Conservation (phyloP, 768 basidiomycete genomes). For the Lactifluus piperatus region DNA sequence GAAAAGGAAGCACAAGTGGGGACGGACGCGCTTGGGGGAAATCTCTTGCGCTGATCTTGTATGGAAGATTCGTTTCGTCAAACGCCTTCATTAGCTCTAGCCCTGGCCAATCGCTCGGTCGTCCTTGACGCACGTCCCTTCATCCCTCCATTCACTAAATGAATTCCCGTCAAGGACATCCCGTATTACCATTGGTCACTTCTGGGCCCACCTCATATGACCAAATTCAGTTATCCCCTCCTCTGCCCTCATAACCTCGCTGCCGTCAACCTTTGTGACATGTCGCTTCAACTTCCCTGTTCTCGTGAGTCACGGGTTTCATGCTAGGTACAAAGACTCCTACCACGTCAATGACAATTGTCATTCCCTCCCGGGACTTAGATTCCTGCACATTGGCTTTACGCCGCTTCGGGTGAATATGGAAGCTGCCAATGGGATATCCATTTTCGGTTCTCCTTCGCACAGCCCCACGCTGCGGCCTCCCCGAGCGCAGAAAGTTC, state of each 20-base stretch:
- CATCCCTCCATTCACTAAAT: slow-evolving; percentile 1
- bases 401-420: slow-evolving; percentile 2
- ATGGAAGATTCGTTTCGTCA: slow-evolving; percentile 18
- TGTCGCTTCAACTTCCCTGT: not conserved
- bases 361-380: slow-evolving; percentile 1
- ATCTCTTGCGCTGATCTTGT: slow-evolving; percentile 21
- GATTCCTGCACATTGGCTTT: not conserved
- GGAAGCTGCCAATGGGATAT: slow-evolving; percentile 16
- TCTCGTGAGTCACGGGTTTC: not conserved
- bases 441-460: slow-evolving; percentile 10
- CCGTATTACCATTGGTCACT: not conserved
- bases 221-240: slow-evolving; percentile 2
- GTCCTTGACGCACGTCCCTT: not conserved
- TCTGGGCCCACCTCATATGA: slow-evolving; percentile 13
- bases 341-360: slow-evolving; percentile 4
- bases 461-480: not conserved
- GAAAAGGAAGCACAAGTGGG: slow-evolving; percentile 16
- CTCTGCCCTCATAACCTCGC: slow-evolving; percentile 4
- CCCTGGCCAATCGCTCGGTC: slow-evolving; percentile 12
- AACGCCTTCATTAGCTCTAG: slow-evolving; percentile 13
- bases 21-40: slow-evolving; percentile 12
- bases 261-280: not conserved
- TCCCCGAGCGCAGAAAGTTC: not conserved
- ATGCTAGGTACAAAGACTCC: not conserved
- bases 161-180: slow-evolving; percentile 2